These are phyloP conservation scores for Fraxinus baroniana DNA, from an alignment of 305 asterid species.

Conservation along the genomic window DNA sequence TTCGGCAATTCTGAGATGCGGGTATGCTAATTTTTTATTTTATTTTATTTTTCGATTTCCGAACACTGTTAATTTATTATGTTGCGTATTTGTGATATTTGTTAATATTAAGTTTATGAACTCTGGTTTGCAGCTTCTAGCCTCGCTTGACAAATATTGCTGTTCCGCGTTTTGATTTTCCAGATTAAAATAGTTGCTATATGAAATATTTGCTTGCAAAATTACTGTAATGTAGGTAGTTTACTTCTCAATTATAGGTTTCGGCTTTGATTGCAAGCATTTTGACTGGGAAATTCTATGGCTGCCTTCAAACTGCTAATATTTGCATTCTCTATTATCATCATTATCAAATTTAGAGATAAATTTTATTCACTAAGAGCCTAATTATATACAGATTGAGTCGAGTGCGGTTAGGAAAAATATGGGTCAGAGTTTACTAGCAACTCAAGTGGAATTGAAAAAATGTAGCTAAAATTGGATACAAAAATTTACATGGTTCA, in stretches of 20 bases:
- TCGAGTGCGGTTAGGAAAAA: background rate
- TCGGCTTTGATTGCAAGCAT: background rate
- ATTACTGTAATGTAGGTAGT: background rate
- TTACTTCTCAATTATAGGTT: background rate
- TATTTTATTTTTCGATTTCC: background rate
- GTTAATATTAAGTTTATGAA: background rate
- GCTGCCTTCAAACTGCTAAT: background rate
- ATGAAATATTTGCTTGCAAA: background rate
- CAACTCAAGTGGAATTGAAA: no score
- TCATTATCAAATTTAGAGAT: background rate
- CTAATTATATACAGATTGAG: background rate
- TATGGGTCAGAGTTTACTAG: no score
- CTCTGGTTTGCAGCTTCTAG: background rate
- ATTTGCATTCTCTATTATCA: background rate
- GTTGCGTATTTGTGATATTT: background rate
- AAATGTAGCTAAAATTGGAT: no score
- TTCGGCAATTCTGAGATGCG: constrained; percentile 31
- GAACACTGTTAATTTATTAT: background rate
- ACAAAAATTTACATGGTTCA: no score
- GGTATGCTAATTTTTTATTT: constrained; percentile 4
- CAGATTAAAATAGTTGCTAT: background rate
- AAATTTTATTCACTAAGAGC: background rate
- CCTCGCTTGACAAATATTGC: background rate
- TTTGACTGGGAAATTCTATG: background rate
- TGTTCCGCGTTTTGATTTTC: background rate